Conservation (phyloP, 2,329 filamentous ascomycete species). For the Cyphellophora europaea region DNA sequence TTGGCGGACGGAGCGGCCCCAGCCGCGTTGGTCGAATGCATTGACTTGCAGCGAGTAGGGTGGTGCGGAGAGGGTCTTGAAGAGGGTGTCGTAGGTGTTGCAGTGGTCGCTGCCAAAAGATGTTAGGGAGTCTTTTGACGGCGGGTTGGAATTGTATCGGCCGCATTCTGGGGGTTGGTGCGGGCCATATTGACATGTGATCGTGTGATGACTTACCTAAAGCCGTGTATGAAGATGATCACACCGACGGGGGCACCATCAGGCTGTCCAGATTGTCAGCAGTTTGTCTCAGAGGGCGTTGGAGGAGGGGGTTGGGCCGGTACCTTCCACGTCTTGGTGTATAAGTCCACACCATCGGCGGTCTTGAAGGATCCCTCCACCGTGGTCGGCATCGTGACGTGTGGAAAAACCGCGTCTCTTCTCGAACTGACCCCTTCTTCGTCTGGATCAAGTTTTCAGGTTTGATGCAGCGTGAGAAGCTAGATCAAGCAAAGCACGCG, state of each 20-base stretch:
- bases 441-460: too few relatives aligned
- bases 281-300: neutral
- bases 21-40: slow-evolving; percentile 78
- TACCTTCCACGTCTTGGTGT: slow-evolving; percentile 55
- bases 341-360: slow-evolving; percentile 45
- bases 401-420: too few relatives aligned
- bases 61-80: slow-evolving; percentile 55
- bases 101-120: slow-evolving; percentile 23
- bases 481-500: too few relatives aligned
- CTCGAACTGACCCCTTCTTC: too few relatives aligned
- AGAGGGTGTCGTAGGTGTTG: slow-evolving; percentile 67
- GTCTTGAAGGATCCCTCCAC: slow-evolving; percentile 44
- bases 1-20: slow-evolving; percentile 63
- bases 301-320: neutral
- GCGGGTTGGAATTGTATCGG: neutral
- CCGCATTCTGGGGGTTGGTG: too few relatives aligned
- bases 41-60: slow-evolving; percentile 62
- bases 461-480: too few relatives aligned
- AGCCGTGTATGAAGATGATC: slow-evolving; percentile 78
- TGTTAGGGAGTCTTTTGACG: neutral
- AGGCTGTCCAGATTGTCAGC: slow-evolving; percentile 7
- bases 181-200: neutral
- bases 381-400: slow-evolving; percentile 18
- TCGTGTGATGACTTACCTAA: slow-evolving; percentile 24
- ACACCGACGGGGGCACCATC: slow-evolving; percentile 51